phyloP scores from a whole-genome alignment of 441 rosid genomes.

The Syzygium malaccense region DNA sequence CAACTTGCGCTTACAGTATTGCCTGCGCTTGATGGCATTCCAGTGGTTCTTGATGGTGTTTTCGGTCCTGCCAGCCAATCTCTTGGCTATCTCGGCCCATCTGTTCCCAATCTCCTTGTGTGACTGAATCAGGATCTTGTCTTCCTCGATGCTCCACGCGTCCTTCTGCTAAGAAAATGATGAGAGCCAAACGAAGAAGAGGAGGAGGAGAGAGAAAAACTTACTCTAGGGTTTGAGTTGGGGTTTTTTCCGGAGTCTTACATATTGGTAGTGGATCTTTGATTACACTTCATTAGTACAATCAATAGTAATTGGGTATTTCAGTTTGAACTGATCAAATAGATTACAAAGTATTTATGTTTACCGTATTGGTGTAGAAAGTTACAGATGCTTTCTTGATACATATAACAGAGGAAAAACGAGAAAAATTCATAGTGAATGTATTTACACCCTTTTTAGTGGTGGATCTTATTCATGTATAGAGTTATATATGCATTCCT shows the following conservation, averaged over 20 bases:
- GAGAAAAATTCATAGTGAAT: not conserved
- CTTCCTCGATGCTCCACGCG: slow-evolving; percentile 73
- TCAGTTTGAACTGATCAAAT: not conserved
- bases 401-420: not conserved
- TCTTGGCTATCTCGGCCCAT: slow-evolving; percentile 79
- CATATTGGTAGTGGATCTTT: not conserved
- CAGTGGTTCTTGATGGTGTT: slow-evolving; percentile 83
- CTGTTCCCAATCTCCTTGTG: slow-evolving; percentile 61
- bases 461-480: not conserved
- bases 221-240: not conserved
- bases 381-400: not conserved
- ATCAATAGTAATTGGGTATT: not conserved
- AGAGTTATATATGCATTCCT: not conserved
- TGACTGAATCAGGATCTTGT: slow-evolving; percentile 41
- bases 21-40: slow-evolving; percentile 78
- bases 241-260: not conserved
- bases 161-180: slow-evolving; percentile 47
- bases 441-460: not conserved
- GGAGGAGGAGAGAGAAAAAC: not conserved
- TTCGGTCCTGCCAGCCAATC: slow-evolving; percentile 61
- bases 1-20: slow-evolving; percentile 31
- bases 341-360: not conserved
- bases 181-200: not conserved
- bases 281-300: not conserved
- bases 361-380: not conserved